These are phyloP conservation scores for Venturia oleaginea DNA, from an alignment of 2,329 filamentous ascomycete genomes.

Conservation along the genomic window DNA sequence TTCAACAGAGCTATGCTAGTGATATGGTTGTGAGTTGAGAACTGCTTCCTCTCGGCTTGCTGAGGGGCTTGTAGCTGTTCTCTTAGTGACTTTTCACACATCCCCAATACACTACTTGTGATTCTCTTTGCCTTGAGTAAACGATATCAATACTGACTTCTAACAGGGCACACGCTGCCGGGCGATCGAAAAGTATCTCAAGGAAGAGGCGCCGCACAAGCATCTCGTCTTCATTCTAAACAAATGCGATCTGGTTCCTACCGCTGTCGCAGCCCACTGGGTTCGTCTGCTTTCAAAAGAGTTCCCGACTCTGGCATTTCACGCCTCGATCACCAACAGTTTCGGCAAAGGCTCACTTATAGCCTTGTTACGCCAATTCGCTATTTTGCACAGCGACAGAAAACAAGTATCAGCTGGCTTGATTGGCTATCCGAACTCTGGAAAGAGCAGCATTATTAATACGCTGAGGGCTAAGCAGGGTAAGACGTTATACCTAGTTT, in stretches of 20 bases:
- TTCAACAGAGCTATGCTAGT: conserved; percentile 59
- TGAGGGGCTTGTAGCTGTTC: conserved; percentile 60
- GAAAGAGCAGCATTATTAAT: conserved; percentile 96
- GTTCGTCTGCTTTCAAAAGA: conserved; percentile 81
- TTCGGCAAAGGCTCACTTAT: conserved; percentile 96
- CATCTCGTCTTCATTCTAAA: conserved; percentile 85
- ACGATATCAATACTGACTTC: neutral
- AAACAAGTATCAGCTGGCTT: conserved; percentile 93
- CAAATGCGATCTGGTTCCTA: conserved; percentile 59
- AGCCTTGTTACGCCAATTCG: conserved; percentile 85
- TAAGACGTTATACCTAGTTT: too few species aligned
- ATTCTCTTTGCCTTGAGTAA: neutral
- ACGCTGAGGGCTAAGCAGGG: conserved; percentile 87
- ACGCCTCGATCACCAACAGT: conserved; percentile 87
- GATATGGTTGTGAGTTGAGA: conserved; percentile 98
- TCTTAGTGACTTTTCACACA: conserved; percentile 99
- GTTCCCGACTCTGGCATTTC: conserved; percentile 88
- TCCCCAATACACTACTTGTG: conserved; percentile 24
- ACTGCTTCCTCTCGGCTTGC: conserved; percentile 52
- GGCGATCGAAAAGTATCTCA: conserved; percentile 86
- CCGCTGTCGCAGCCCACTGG: conserved; percentile 57
- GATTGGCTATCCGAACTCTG: conserved; percentile 85
- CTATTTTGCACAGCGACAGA: conserved; percentile 74
- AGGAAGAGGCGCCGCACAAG: conserved; percentile 90
- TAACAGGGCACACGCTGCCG: conserved; percentile 68